Base-by-base conservation (phyloP, 2,329 filamentous ascomycete species). In the Colletotrichum ledebouriae region DNA sequence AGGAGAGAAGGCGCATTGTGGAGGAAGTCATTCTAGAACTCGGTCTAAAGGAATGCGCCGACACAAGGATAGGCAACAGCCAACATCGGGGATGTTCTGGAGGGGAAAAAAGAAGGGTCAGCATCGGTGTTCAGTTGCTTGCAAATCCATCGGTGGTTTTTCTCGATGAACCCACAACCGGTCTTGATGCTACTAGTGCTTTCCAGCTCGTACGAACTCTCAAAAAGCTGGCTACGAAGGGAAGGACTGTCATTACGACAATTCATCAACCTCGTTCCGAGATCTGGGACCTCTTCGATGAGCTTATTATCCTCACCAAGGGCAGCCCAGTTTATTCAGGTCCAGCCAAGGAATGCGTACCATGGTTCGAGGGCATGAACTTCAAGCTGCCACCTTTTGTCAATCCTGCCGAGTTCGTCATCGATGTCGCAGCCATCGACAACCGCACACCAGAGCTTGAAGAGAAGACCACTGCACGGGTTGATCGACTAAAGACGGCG, bases 261-360 rank as follows among this genome's bases (percentile, higher is more conserved):
- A 92, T 94, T 41, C 92, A 94, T 75, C 90, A 93, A 70, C 92
- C 92, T 20, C 85, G 92, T 20, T 93, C 91, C 0, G 92, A 94
- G 75, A 94, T 94, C 13, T 94, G 92, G 91, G 85, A 87, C 37
- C 83, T 94, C 15, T 92, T 94, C 73, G 92, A 94, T 76, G 88
- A 89, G 67, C 82, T 94, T 7, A 82, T 94, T 10, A 83, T 94
- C 12, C 77, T 94, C 3, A 89, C 90, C 2, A 86, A 84, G 72
- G 92, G 92, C 0, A 86, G 85, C 39, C 87, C 90, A 0, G 86
- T 94, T 0, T 94, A 91, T 73, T 90, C 89, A 22, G 92, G 92
- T 0, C 79, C 82, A 1, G 83, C 85, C 29, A 77, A 81, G 3
- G 83, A 85, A 2, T 91, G 89, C 56, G 76, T 92, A 4, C 78